Percentiles rank a stretch among this genome's conserved stretches.
These are phyloP conservation scores for Loxodes magnus DNA, from an alignment of 73 alveolate species.

Conservation along the genomic window DNA sequence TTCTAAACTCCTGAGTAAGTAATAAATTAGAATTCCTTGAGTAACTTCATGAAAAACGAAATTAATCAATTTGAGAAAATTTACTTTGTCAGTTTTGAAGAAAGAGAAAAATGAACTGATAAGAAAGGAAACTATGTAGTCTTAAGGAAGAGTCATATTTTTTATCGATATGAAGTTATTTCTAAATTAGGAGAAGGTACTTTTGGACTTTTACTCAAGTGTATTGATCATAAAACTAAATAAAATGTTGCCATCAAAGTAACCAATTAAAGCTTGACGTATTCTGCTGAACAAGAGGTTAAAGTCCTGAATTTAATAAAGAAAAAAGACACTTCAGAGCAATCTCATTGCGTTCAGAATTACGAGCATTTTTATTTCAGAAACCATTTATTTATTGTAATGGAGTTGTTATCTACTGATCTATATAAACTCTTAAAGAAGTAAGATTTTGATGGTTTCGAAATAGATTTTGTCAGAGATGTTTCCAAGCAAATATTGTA, in stretches of 20 bases:
- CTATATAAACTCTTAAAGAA: slow-evolving; percentile 62
- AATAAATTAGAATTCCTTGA: too few relatives aligned
- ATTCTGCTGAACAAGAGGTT: slow-evolving; percentile 58
- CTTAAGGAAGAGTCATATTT: slow-evolving; percentile 52
- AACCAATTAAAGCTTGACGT: slow-evolving; percentile 44
- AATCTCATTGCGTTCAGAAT: slow-evolving; percentile 41
- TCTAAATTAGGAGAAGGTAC: slow-evolving; percentile 75
- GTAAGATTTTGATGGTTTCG: slow-evolving; percentile 63
- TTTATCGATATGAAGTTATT: slow-evolving; percentile 57
- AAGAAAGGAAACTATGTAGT: slow-evolving; percentile 57
- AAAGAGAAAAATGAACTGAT: slow-evolving; percentile 21
- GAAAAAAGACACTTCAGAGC: slow-evolving; percentile 35
- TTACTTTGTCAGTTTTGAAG: slow-evolving; percentile 14
- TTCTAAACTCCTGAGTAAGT: too few relatives aligned
- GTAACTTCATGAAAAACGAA: slow-evolving; percentile 22
- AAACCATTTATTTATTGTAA: slow-evolving; percentile 56
- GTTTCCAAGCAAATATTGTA: slow-evolving; percentile 63
- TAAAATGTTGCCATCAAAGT: slow-evolving; percentile 68
- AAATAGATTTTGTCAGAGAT: slow-evolving; percentile 47
- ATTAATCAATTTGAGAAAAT: slow-evolving; percentile 17
- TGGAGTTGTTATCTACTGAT: slow-evolving; percentile 53
- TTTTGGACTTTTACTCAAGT: slow-evolving; percentile 71
- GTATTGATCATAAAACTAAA: slow-evolving; percentile 70
- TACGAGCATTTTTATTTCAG: slow-evolving; percentile 39
- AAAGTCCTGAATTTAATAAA: slow-evolving; percentile 47